These are phyloP conservation scores for Trichoderma pleuroti DNA, from an alignment of 2,329 filamentous ascomycete genomes.

Conservation along the genomic window DNA sequence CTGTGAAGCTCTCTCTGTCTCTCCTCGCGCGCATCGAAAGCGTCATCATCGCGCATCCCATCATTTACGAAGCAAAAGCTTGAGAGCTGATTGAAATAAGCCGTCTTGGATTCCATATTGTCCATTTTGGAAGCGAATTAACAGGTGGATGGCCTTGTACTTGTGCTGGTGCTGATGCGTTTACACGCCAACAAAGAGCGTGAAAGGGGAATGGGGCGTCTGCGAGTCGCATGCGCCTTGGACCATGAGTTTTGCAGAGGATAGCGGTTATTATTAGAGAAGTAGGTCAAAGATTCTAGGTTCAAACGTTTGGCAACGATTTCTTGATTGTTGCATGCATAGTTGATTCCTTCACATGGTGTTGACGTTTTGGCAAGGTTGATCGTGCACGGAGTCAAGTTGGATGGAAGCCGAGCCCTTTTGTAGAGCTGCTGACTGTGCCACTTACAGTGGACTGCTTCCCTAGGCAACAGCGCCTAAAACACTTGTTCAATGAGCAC, in stretches of 20 bases:
- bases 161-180: neutral
- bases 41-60: constrained; percentile 26
- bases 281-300: neutral
- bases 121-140: neutral
- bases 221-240: neutral
- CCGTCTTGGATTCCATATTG: constrained; percentile 39
- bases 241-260: neutral
- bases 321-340: neutral
- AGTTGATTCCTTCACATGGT: neutral
- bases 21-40: constrained; percentile 31
- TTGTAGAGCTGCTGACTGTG: neutral
- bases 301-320: neutral
- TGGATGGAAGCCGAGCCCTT: neutral
- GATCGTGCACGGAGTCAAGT: neutral
- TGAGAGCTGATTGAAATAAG: constrained; percentile 45
- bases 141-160: too few species aligned
- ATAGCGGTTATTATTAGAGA: neutral
- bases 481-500: too few species aligned
- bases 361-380: neutral
- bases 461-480: neutral
- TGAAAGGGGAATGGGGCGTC: neutral
- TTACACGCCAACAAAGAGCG: neutral
- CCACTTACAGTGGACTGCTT: neutral
- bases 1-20: constrained; percentile 31
- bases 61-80: constrained; percentile 20